A percentile compares a stretch with the other conserved stretches of the same genome.
Conservation (phyloP, 1,284 basidiomycete genomes). For the Pisolithus thermaeus region DNA sequence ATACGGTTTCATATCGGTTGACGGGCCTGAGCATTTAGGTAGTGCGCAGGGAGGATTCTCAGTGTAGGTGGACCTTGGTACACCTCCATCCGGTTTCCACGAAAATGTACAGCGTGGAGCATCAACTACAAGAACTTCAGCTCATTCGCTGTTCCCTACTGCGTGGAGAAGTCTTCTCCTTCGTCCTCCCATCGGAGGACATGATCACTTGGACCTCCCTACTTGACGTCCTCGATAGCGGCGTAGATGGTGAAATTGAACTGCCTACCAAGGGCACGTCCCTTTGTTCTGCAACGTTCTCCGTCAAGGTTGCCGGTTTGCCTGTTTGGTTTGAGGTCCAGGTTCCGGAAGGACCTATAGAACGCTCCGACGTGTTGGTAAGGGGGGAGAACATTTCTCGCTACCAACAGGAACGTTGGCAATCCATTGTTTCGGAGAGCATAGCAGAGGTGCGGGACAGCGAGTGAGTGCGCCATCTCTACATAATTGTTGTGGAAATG, state of each 20-base stretch:
- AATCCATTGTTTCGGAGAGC: constrained; percentile 36
- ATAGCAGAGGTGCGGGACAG: constrained; percentile 39
- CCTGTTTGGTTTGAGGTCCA: constrained; percentile 37
- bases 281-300: constrained; percentile 31
- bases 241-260: not conserved
- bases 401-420: constrained; percentile 50
- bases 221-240: constrained; percentile 19
- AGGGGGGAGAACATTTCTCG: constrained; percentile 43
- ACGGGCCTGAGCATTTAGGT: too few relatives aligned
- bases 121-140: constrained; percentile 45
- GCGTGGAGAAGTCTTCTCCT: constrained; percentile 46
- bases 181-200: constrained; percentile 32
- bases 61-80: too few relatives aligned
- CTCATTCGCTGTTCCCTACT: constrained; percentile 55
- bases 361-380: constrained; percentile 28
- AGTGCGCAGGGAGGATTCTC: too few relatives aligned
- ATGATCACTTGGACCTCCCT: constrained; percentile 33
- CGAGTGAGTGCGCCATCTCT: constrained; percentile 34
- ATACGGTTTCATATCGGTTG: too few relatives aligned
- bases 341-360: constrained; percentile 7
- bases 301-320: constrained; percentile 30
- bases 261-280: not conserved
- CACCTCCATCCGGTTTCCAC: not conserved
- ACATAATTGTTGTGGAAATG: not conserved
- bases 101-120: not conserved